These are phyloP conservation scores for Leccinum ponderosum DNA, from an alignment of 1,284 basidiomycete genomes.

Conservation along the genomic window DNA sequence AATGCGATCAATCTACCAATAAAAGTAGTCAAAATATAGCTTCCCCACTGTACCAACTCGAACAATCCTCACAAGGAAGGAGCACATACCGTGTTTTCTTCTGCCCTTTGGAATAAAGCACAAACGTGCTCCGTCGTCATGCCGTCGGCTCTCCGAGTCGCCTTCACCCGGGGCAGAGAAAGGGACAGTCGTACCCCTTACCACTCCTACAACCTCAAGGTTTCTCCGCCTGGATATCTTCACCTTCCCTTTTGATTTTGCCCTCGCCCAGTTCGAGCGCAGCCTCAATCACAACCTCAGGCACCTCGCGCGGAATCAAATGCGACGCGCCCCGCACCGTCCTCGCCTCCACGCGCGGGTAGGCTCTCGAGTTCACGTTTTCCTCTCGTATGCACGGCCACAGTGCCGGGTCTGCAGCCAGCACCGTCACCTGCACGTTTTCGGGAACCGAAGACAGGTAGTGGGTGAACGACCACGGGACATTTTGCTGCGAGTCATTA, in stretches of 20 bases:
- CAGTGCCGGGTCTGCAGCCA: constrained; percentile 18
- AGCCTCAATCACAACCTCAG: not conserved
- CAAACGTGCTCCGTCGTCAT: too few relatives aligned
- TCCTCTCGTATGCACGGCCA: constrained; percentile 5
- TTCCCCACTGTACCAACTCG: too few relatives aligned
- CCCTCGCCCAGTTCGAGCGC: not conserved
- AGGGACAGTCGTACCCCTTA: not conserved
- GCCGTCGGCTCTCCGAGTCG: too few relatives aligned
- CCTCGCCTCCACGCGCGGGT: constrained; percentile 10
- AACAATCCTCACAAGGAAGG: too few relatives aligned
- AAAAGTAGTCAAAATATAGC: too few relatives aligned
- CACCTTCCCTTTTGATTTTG: not conserved
- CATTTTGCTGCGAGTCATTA: not conserved
- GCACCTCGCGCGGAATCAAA: constrained; percentile 11
- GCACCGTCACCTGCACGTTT: constrained; percentile 15
- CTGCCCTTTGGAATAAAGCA: too few relatives aligned
- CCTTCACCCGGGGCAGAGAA: not conserved
- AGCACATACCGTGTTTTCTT: too few relatives aligned
- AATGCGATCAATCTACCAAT: not conserved
- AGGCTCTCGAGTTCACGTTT: constrained; percentile 4
- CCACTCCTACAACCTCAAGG: not conserved
- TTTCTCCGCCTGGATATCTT: not conserved
- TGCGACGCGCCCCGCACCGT: constrained; percentile 11
- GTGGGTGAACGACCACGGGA: constrained; percentile 18
- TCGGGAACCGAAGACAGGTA: constrained; percentile 4